Evolutionary conservation across 495 filamentous ascomycete species (phyloP).

Genomic region (Aspergillus saccharolyticus): DNA sequence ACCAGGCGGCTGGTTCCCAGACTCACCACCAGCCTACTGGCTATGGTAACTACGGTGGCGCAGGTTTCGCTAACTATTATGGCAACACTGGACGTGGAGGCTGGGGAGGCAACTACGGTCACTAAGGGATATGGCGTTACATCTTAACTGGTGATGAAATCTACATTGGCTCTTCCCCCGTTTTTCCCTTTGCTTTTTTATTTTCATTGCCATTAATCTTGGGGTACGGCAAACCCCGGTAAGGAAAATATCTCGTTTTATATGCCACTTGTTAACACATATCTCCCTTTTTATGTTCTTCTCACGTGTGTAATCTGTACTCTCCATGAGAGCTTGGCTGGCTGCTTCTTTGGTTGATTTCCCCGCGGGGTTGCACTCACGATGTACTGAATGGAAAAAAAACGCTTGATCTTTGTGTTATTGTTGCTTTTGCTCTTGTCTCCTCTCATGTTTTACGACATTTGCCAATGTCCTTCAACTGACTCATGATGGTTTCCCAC

Average conservation of each 20-base stretch:
- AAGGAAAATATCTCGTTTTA: constrained; percentile 20
- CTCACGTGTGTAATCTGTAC: constrained; percentile 45
- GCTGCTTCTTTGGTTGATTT: constrained; percentile 22
- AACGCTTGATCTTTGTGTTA: constrained; percentile 14
- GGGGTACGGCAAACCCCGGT: constrained; percentile 18
- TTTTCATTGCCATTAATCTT: constrained; percentile 23
- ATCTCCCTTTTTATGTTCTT: constrained; percentile 9
- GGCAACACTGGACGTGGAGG: constrained; percentile 51
- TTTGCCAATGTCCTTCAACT: constrained; percentile 15
- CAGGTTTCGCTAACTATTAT: constrained; percentile 53
- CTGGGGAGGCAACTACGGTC: constrained; percentile 68
- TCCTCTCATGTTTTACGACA: constrained; percentile 10
- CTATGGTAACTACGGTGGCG: constrained; percentile 46
- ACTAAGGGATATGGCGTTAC: constrained; percentile 38
- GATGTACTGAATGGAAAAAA: constrained; percentile 26
- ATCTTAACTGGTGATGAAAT: constrained; percentile 31
- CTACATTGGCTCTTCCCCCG: constrained; percentile 12
- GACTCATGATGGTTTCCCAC: constrained; percentile 5
- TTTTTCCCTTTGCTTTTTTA: constrained; percentile 1
- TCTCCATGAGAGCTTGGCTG: constrained; percentile 45
- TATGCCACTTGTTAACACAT: constrained; percentile 15
- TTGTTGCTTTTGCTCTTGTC: neutral
- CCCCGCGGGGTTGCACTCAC: constrained; percentile 19
- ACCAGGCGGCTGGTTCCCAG: constrained; percentile 54
- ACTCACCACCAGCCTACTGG: constrained; percentile 55